Evolutionary conservation across 306 rosid species (phyloP).

Genomic region (Quillaja saponaria): DNA sequence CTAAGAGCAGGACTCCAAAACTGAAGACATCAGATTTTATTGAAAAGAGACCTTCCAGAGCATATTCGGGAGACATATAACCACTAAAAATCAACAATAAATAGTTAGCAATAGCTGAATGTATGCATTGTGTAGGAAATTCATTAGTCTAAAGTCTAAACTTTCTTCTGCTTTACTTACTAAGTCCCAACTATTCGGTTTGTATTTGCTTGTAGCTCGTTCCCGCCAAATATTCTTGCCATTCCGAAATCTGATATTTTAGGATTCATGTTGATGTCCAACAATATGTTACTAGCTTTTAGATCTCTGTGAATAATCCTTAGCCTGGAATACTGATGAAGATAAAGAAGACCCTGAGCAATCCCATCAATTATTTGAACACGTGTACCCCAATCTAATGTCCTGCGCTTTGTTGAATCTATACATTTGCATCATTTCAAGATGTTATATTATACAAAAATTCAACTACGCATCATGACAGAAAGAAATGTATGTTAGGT

Average conservation of each 20-base stretch:
- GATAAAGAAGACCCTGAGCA: conserved; percentile 41
- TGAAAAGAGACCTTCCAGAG: conserved; percentile 30
- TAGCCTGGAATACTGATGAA: conserved; percentile 37
- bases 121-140: no score
- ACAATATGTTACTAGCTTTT: no score
- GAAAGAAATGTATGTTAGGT: no score
- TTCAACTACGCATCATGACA: no score
- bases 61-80: conserved; percentile 38
- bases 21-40: conserved; percentile 39
- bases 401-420: no score
- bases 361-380: conserved; percentile 32
- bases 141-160: no score
- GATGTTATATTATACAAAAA: no score
- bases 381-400: conserved; percentile 34
- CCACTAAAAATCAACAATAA: conserved; percentile 14
- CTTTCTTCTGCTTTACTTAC: conserved; percentile 26
- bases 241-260: no score
- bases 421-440: no score
- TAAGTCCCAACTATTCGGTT: conserved; percentile 44
- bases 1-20: conserved; percentile 37
- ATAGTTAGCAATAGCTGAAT: neutral
- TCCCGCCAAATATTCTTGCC: conserved; percentile 32
- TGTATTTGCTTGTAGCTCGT: no score
- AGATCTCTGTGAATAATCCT: no score
- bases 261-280: no score